Conservation (phyloP, 306 rosid species). For the Carpinus viminea region DNA sequence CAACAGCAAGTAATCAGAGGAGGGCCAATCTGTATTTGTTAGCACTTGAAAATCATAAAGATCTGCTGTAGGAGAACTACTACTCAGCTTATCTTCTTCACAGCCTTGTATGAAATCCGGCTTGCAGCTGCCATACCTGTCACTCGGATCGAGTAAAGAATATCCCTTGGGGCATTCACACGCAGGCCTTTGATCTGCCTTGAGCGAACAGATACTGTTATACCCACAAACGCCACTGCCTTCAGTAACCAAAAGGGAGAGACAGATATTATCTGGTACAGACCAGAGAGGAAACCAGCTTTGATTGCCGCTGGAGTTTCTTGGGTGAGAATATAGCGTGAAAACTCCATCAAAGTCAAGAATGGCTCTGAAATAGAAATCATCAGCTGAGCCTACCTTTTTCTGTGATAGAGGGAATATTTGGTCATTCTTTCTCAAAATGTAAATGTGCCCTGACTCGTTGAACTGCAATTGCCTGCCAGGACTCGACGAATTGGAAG, state of each 20-base stretch:
- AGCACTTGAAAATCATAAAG: slow-evolving; percentile 22
- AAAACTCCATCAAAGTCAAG: slow-evolving; percentile 56
- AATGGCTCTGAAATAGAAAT: slow-evolving; percentile 40
- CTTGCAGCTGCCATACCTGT: slow-evolving; percentile 36
- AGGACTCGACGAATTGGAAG: neutral
- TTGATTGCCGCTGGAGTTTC: neutral
- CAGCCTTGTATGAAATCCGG: slow-evolving; percentile 44
- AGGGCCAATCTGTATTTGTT: slow-evolving; percentile 36
- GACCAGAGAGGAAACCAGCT: slow-evolving; percentile 21
- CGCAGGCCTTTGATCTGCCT: slow-evolving; percentile 24
- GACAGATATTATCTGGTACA: slow-evolving; percentile 35
- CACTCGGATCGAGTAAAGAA: slow-evolving; percentile 32
- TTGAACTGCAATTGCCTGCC: slow-evolving; percentile 40
- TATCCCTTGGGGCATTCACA: slow-evolving; percentile 45
- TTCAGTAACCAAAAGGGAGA: fast-evolving
- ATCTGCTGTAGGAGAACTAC: neutral
- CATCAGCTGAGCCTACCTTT: neutral
- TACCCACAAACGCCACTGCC: slow-evolving; percentile 49
- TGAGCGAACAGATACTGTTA: slow-evolving; percentile 42
- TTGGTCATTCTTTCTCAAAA: slow-evolving; percentile 30
- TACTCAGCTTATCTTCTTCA: too few relatives aligned
- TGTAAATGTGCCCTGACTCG: slow-evolving; percentile 36
- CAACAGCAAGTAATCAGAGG: slow-evolving; percentile 20
- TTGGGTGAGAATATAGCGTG: slow-evolving; percentile 30
- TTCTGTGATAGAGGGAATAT: neutral